Evolutionary conservation across 2,329 filamentous ascomycete genomes (phyloP).

Genomic region (Sphaerulina vaccinii): DNA sequence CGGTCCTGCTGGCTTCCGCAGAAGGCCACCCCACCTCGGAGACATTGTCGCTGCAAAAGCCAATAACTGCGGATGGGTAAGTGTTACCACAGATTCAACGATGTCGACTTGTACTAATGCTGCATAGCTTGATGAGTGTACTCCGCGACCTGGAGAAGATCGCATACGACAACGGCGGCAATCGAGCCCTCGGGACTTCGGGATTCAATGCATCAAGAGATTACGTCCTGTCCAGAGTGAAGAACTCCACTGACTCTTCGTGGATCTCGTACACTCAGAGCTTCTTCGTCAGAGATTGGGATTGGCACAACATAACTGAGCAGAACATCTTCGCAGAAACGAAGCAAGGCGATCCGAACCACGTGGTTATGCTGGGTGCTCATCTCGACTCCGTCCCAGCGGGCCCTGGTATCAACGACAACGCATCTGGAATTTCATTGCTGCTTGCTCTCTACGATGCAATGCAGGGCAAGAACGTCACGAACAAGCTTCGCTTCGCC

Average conservation of each 20-base stretch:
- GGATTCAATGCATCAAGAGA: slow-evolving; percentile 60
- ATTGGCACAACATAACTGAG: slow-evolving; percentile 62
- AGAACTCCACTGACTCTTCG: slow-evolving; percentile 41
- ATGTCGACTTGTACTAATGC: not conserved
- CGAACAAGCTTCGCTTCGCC: slow-evolving; percentile 66
- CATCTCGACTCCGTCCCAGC: slow-evolving; percentile 49
- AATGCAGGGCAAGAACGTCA: slow-evolving; percentile 69
- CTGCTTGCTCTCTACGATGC: slow-evolving; percentile 60
- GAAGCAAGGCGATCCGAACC: slow-evolving; percentile 38
- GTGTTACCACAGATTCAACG: not conserved
- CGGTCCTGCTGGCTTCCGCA: too few species aligned
- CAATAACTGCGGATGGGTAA: slow-evolving; percentile 16
- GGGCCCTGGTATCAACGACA: slow-evolving; percentile 72
- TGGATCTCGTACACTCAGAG: slow-evolving; percentile 20
- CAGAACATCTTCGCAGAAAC: slow-evolving; percentile 62
- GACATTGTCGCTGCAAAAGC: slow-evolving; percentile 8
- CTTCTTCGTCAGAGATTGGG: slow-evolving; percentile 32
- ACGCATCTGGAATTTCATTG: slow-evolving; percentile 66
- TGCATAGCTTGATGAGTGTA: slow-evolving; percentile 51
- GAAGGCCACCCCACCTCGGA: too few species aligned
- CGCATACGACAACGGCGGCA: slow-evolving; percentile 56
- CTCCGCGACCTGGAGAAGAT: slow-evolving; percentile 58
- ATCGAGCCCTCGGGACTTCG: slow-evolving; percentile 59
- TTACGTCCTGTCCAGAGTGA: slow-evolving; percentile 54
- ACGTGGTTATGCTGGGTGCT: slow-evolving; percentile 32